phyloP scores from a whole-genome alignment of 1,284 basidiomycete genomes.

The Phaffia rhodozyma region DNA sequence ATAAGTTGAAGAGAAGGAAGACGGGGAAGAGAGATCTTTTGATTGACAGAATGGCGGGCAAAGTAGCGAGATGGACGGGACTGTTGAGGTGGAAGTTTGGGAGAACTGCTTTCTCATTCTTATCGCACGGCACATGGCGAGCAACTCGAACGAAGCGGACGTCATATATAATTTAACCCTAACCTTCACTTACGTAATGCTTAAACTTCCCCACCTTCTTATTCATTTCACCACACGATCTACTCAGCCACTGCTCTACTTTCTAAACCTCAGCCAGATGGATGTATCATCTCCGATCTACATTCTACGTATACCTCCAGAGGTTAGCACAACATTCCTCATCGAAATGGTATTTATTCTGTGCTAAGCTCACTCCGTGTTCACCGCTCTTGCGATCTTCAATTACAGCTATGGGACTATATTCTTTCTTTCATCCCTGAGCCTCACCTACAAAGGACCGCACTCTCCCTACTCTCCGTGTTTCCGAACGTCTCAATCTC shows the following conservation, averaged over 20 bases:
- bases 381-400: background rate
- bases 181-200: too few relatives aligned
- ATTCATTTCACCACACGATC: too few relatives aligned
- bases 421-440: constrained; percentile 31
- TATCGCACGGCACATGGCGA: too few relatives aligned
- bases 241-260: background rate
- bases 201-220: too few relatives aligned
- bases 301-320: background rate
- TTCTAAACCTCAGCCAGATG: background rate
- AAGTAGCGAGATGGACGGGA: too few relatives aligned
- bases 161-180: too few relatives aligned
- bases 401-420: constrained; percentile 21
- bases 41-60: background rate
- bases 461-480: constrained; percentile 28
- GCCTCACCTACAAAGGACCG: constrained; percentile 28
- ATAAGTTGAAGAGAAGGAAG: background rate
- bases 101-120: too few relatives aligned
- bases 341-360: too few relatives aligned
- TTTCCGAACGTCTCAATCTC: constrained; percentile 29
- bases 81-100: too few relatives aligned
- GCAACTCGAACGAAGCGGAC: too few relatives aligned
- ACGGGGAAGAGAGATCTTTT: background rate
- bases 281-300: background rate
- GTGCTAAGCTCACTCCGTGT: background rate
- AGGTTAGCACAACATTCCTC: background rate